Conservation (phyloP, 2,329 filamentous ascomycete species). For the Fusarium mundagurra region DNA sequence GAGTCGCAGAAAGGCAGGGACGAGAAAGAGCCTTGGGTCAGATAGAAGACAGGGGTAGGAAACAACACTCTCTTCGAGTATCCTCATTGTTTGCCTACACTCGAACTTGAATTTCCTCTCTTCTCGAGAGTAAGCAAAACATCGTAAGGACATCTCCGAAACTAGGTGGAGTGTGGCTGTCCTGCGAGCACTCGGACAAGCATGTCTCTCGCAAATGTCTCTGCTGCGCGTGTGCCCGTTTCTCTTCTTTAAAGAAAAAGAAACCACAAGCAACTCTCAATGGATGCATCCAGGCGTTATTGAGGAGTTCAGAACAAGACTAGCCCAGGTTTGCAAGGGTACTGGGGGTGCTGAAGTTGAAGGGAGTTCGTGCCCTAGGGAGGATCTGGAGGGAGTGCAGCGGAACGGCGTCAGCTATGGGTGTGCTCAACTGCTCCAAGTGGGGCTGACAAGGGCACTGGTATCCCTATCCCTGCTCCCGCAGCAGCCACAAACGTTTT, state of each 20-base stretch:
- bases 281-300: slow-evolving; percentile 8
- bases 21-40: not conserved
- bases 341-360: slow-evolving; percentile 1
- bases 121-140: not conserved
- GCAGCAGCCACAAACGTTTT: slow-evolving; percentile 38
- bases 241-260: slow-evolving; percentile 18
- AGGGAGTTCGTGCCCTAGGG: slow-evolving; percentile 28
- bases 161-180: slow-evolving; percentile 6
- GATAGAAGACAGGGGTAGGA: not conserved
- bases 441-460: slow-evolving; percentile 22
- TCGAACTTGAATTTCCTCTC: not conserved
- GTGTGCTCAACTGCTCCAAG: slow-evolving; percentile 22
- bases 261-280: slow-evolving; percentile 2
- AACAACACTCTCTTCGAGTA: not conserved
- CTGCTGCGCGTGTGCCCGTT: slow-evolving; percentile 1
- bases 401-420: slow-evolving; percentile 17
- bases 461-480: slow-evolving; percentile 43
- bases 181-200: not conserved
- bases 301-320: not conserved
- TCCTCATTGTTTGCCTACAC: not conserved
- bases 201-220: slow-evolving; percentile 8
- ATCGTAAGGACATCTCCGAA: not conserved
- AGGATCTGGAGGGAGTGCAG: slow-evolving; percentile 3
- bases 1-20: slow-evolving; percentile 6
- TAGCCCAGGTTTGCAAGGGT: slow-evolving; percentile 11